Base-by-base conservation (phyloP, 345 rosid genomes). In the Ceriops tagal region DNA sequence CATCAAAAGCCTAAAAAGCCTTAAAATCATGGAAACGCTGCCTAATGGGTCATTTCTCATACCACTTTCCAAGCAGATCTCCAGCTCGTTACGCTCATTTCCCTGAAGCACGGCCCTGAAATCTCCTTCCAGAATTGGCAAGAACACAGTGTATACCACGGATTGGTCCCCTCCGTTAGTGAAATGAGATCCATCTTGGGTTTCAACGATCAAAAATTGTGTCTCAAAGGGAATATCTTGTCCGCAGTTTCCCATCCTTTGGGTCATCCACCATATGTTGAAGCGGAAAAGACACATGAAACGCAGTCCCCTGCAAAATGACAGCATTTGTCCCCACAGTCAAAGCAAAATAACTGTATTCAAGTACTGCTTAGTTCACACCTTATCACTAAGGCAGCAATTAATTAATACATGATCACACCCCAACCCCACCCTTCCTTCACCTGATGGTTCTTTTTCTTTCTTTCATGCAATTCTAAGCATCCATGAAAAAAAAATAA, bases 211-310 rank as follows among this genome's bases (percentile, higher is more conserved):
- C 78, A 88, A 35, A 76, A 86, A 88, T 56, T 88, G 90, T 19
- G 90, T 86, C 83, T 88, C 92, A 61, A 77, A 83, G 10, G 92
- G 92, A 22, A 88, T 83, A 22, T 88, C 90, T 55, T 51, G 74
- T 5, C 90, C 90, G 52, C 73, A 75, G 72, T 22, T 78, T 22
- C 90, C 90, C 85, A 85, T 88, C 74, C 88, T 84, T 69, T 88
- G 92, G 15, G 92, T 84, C 90, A 88, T 88, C 92, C 92, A 88
- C 92, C 92, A 88, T 73, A 88, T 47, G 66, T 86, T 88, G 85
- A 86, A 88, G 20, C 90, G 86, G 49, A 88, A 88, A 72, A 81
- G 73, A 58, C 87, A 83, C 92, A 83, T 84, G 58, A 86, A 88
- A 7, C 87, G 80, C 83, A 85, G 71, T 43, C 92, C 92, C 79